phyloP scores from a whole-genome alignment of 2,329 filamentous ascomycete species.

The Phaeosphaeriaceae sp. region DNA sequence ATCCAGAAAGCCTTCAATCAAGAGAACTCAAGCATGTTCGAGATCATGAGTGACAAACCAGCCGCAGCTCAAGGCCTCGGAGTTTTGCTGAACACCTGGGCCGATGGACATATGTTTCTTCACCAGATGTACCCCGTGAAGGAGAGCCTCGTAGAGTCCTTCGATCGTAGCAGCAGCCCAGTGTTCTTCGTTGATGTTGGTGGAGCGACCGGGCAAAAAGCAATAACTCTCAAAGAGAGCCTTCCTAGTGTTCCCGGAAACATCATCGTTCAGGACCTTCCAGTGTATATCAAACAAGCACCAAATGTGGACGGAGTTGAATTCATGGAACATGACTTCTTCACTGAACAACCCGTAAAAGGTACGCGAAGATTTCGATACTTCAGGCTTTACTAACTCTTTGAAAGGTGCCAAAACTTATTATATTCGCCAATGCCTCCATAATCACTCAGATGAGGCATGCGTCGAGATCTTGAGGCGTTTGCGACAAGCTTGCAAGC shows the following conservation, averaged over 20 bases:
- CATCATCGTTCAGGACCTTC: constrained; percentile 58
- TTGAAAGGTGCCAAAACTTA: constrained; percentile 47
- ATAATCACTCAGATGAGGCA: constrained; percentile 15
- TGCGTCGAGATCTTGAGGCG: constrained; percentile 7
- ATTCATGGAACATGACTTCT: constrained; percentile 54
- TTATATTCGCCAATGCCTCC: constrained; percentile 17
- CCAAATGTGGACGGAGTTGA: constrained; percentile 27
- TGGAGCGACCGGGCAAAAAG: constrained; percentile 51
- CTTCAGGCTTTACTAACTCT: constrained; percentile 38
- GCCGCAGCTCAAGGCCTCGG: constrained; percentile 5
- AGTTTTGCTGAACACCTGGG: constrained; percentile 8
- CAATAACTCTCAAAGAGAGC: constrained; percentile 46
- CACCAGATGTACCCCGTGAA: constrained; percentile 35
- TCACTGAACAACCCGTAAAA: constrained; percentile 24
- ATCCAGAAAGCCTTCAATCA: constrained; percentile 7
- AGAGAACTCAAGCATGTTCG: constrained; percentile 7
- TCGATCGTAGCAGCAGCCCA: constrained; percentile 11
- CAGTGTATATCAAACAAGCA: constrained; percentile 45
- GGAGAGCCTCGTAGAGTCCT: constrained; percentile 30
- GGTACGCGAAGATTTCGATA: constrained; percentile 16
- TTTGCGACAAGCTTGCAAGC: neutral
- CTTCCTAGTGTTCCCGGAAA: constrained; percentile 49
- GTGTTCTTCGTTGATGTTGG: constrained; percentile 52
- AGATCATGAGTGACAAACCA: constrained; percentile 2
- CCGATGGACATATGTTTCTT: constrained; percentile 5